A percentile compares a stretch with the other conserved stretches of the same genome.
These are phyloP conservation scores for Teratosphaeria viscida DNA, from an alignment of 2,329 filamentous ascomycete genomes.

Conservation along the genomic window DNA sequence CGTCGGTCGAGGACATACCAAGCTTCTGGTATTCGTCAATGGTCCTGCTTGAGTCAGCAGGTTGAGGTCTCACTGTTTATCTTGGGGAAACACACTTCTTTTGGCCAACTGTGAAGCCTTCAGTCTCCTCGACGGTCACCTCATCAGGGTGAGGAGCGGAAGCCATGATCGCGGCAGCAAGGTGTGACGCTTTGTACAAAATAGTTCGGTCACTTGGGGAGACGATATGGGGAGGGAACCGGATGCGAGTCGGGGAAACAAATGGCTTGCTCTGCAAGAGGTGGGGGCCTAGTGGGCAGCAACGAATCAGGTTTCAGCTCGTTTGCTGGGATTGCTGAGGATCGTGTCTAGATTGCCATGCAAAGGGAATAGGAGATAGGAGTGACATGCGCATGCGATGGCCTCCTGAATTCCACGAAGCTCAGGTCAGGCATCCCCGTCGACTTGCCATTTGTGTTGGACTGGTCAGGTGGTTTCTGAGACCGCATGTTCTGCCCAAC, in stretches of 20 bases:
- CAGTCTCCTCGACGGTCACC: conserved; percentile 73
- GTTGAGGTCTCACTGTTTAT: background rate
- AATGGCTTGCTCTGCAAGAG: background rate
- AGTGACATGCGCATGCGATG: background rate
- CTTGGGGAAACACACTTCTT: conserved; percentile 52
- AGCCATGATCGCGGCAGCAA: conserved; percentile 16
- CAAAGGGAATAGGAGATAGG: background rate
- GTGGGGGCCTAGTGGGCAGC: background rate
- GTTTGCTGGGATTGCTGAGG: background rate
- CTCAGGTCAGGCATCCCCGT: background rate
- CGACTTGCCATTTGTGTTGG: too few species aligned
- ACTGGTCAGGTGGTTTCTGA: too few species aligned
- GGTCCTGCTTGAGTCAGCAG: conserved; percentile 37
- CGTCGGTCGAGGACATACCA: conserved; percentile 31
- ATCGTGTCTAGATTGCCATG: background rate
- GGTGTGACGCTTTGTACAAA: background rate
- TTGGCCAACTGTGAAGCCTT: conserved; percentile 92
- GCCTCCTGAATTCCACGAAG: background rate
- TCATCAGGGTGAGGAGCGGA: conserved; percentile 54
- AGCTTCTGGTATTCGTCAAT: conserved; percentile 89
- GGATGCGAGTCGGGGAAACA: background rate
- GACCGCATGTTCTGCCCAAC: too few species aligned
- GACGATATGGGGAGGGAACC: background rate
- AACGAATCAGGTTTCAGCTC: background rate
- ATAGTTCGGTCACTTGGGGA: background rate